Conservation (phyloP, 2,329 filamentous ascomycete genomes). For the Neonectria magnoliae region DNA sequence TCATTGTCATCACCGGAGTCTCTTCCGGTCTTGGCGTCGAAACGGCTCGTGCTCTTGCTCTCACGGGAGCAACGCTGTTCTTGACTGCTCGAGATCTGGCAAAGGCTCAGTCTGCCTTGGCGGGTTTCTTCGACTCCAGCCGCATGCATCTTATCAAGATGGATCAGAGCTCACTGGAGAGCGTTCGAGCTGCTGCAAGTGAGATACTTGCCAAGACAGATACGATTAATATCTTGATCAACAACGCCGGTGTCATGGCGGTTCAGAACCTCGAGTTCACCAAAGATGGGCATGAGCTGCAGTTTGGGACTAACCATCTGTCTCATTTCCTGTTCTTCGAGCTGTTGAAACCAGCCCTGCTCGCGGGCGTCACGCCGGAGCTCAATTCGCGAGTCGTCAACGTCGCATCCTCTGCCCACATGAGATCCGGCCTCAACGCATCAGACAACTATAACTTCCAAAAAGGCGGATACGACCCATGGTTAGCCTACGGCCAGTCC, state of each 20-base stretch:
- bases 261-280: constrained; percentile 16
- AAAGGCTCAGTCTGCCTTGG: constrained; percentile 45
- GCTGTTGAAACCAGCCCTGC: constrained; percentile 13
- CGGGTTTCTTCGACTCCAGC: constrained; percentile 13
- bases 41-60: constrained; percentile 48
- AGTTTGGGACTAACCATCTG: constrained; percentile 26
- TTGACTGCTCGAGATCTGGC: constrained; percentile 47
- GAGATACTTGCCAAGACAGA: not conserved
- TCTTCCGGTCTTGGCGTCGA: constrained; percentile 52
- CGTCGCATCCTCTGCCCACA: not conserved
- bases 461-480: constrained; percentile 35
- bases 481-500: constrained; percentile 48
- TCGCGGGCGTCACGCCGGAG: not conserved
- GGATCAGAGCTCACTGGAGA: not conserved
- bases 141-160: constrained; percentile 4
- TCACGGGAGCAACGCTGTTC: constrained; percentile 51
- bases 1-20: constrained; percentile 50
- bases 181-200: not conserved
- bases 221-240: constrained; percentile 31
- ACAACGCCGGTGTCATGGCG: constrained; percentile 38
- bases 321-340: constrained; percentile 18
- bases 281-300: constrained; percentile 25
- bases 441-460: constrained; percentile 29
- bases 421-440: not conserved
- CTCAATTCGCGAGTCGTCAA: constrained; percentile 5